Evolutionary conservation across 73 alveolate genomes (phyloP), one percentile per base, ranked within the genome.

Genomic region (Paramecium primaurelia): DNA sequence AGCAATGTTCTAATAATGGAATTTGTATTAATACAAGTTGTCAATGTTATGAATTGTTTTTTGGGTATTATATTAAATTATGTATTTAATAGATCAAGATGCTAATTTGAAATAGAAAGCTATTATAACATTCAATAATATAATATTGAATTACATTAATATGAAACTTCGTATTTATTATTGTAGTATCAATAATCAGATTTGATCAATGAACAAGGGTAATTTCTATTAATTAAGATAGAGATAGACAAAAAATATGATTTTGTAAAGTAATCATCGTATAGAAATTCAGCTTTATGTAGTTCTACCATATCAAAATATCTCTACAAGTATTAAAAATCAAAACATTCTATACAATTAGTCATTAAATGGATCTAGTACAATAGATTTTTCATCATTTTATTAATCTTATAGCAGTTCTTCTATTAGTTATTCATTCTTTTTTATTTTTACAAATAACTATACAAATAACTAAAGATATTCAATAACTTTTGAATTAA

Each of bases 191-290:
- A 37, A 73, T 40, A 73, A n/a, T 37, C 28, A 37, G 87, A 73
- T 37, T 73, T 73, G 47, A 36, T 73, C 47, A 40, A 73, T 73
- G 87, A 73, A 2, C 34, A 73, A 73, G 87, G 87, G 87, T 73
- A 73, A 10, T 64, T 73, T 44, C 58, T 73, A 30, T 73, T 73
- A 0, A 37, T 37, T 37, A 73, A 73, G 34, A 73, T 73, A 73
- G 30, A 73, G 87, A 40, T 73, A 73, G 87, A 73, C 59, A 34
- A 73, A 73, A 73, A 73, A 73, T 37, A 34, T 73, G 60, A 73
- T 22, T 37, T 37, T 73, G 60, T 36, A 16, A 64, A 64, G 64
- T 12, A 34, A 34, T 38, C 34, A 34, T 36, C 37, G 10, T 11
- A 30, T 73, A 1, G 58, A 37, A 12, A 36, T 40, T 34, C 60